Evolutionary conservation across 164 flowering plant species (phyloP), one percentile per base, ranked within the genome.

Genomic region (Houttuynia cordata): DNA sequence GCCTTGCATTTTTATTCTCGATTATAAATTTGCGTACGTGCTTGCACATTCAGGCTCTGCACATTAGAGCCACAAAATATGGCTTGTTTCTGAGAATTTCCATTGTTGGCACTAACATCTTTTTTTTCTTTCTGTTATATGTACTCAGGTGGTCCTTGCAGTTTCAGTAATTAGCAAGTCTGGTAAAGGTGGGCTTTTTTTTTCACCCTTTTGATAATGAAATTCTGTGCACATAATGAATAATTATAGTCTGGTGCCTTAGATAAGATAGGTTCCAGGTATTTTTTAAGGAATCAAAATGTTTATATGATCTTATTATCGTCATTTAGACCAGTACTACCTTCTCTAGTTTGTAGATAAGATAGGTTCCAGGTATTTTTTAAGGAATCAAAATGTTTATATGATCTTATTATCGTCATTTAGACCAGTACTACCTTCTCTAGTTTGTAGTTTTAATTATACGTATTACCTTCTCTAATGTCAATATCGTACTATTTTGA

Each of bases 121-220:
- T 30, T 30, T 52, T 0, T 17, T 17, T 52, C 12, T 17, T 17
- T 52, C 12, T 52, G 21, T 52, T 52, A 7, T 62, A 19, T 62
- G 56, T 57, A 56, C 49, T 23, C 42, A 78, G 81, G 81, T 78
- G 78, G 81, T 78, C 59, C 79, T 78, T 67, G 82, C 82, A 51
- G 78, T 78, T 63, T 76, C 82, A 57, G 70, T 78, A 51, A 74
- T 72, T 23, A 75, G 63, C 57, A 78, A 78, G 41, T 73, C 82
- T 62, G 82, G 82, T 20, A 78, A 78, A 78, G 82, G 82, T 76
- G 58, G 64, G 75, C 6, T 40, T 61, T 24, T 30, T 40, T 61
- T 24, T 19, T 15, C 18, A 13, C 15, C 45, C 0, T 14, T 24
- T 21, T n/a, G 22, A 52, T 17, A 3, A 52, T 52, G n/a, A 0